Percentiles rank a stretch among this genome's conserved stretches.
phyloP scores from a whole-genome alignment of 768 basidiomycete genomes.

The Sutorius australiensis region DNA sequence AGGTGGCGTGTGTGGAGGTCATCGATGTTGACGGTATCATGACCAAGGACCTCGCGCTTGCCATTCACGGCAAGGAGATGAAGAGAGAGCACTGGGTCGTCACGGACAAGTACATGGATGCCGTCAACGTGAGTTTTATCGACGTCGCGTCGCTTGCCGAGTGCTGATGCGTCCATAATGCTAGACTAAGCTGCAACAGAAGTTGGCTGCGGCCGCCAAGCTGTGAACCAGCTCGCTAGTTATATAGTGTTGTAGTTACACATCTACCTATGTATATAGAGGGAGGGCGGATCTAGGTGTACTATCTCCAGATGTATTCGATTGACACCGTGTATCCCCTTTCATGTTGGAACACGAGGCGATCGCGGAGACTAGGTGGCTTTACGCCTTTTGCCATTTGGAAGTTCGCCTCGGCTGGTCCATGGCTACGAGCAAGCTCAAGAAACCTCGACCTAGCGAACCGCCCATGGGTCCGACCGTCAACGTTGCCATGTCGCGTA shows the following conservation, averaged over 20 bases:
- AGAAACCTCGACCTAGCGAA: constrained; percentile 17
- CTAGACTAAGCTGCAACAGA: constrained; percentile 44
- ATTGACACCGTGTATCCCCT: constrained; percentile 1
- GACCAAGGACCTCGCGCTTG: constrained; percentile 96
- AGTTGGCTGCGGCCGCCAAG: constrained; percentile 33
- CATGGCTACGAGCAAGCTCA: constrained; percentile 22
- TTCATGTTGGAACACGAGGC: not conserved
- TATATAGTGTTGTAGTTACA: constrained; percentile 1
- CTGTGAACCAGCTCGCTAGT: constrained; percentile 8
- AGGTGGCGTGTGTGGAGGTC: constrained; percentile 84
- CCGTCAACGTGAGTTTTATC: constrained; percentile 68
- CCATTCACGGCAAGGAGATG: constrained; percentile 90
- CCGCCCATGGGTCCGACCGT: not conserved
- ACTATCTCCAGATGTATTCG: constrained; percentile 16
- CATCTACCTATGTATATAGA: constrained; percentile 13
- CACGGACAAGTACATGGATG: constrained; percentile 90
- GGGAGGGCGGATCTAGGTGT: constrained; percentile 19
- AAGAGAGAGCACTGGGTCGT: constrained; percentile 96
- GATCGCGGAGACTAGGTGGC: constrained; percentile 6
- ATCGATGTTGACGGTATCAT: constrained; percentile 89
- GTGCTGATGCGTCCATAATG: constrained; percentile 15
- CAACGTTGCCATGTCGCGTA: constrained; percentile 21
- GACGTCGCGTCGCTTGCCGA: not conserved
- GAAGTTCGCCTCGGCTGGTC: not conserved
- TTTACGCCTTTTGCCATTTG: not conserved